These are phyloP conservation scores for Aquilaria yunnanensis DNA, from an alignment of 345 rosid species.

Conservation along the genomic window DNA sequence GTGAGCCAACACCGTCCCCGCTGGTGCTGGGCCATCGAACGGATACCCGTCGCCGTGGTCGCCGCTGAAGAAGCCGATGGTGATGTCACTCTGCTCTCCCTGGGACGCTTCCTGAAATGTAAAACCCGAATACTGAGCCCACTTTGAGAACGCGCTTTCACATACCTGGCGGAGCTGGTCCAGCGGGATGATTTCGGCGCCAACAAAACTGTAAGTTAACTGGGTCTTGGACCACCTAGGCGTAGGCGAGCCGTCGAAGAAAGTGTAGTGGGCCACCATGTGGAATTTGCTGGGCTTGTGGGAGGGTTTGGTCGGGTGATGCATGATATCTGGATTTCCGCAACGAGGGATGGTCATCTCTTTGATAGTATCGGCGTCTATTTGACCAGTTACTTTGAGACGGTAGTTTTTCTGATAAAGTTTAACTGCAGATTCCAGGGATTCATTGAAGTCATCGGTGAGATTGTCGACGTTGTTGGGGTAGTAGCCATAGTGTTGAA, in stretches of 20 bases:
- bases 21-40: constrained; percentile 15
- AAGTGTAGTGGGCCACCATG: constrained; percentile 14
- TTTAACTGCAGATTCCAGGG: constrained; percentile 26
- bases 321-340: constrained; percentile 28
- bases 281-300: constrained; percentile 9
- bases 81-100: constrained; percentile 2
- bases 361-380: constrained; percentile 19
- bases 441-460: constrained; percentile 26
- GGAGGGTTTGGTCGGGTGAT: background rate
- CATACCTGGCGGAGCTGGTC: background rate
- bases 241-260: constrained; percentile 12
- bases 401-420: constrained; percentile 26
- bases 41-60: constrained; percentile 12
- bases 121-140: constrained; percentile 24
- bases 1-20: constrained; percentile 15
- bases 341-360: constrained; percentile 30
- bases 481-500: constrained; percentile 31
- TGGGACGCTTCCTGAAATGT: background rate
- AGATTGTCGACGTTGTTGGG: background rate
- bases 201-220: constrained; percentile 23
- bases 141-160: constrained; percentile 19
- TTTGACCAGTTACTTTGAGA: constrained; percentile 15
- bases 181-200: constrained; percentile 8
- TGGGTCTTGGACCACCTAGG: constrained; percentile 25
- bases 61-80: constrained; percentile 10